Evolutionary conservation across 2,329 filamentous ascomycete genomes (phyloP).

Genomic region (Colletotrichum abscissum): DNA sequence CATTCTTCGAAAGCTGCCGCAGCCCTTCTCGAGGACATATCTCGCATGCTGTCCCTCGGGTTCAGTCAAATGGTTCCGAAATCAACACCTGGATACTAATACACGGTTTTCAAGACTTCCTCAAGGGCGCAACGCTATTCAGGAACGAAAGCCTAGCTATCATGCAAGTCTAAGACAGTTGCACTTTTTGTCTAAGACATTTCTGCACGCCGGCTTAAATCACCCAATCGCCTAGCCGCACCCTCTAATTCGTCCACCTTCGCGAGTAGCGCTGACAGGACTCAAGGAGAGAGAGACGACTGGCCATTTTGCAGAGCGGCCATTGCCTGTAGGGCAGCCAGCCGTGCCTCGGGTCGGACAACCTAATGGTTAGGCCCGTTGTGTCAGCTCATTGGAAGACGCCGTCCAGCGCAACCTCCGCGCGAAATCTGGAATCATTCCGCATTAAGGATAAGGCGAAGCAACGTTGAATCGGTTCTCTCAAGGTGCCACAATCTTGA

Average conservation of each 20-base stretch:
- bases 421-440: not conserved
- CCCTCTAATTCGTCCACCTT: not conserved
- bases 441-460: slow-evolving; percentile 2
- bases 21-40: not conserved
- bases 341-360: slow-evolving; percentile 14
- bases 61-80: not conserved
- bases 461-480: slow-evolving; percentile 10
- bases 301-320: not conserved
- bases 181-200: slow-evolving; percentile 16
- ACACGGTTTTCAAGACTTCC: not conserved
- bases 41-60: not conserved
- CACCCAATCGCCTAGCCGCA: slow-evolving; percentile 14
- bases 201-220: slow-evolving; percentile 3
- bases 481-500: slow-evolving; percentile 7
- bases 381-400: not conserved
- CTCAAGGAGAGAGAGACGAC: not conserved
- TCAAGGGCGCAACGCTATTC: not conserved
- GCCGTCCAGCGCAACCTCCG: not conserved
- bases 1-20: not conserved
- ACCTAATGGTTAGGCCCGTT: not conserved
- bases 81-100: not conserved
- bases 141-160: slow-evolving; percentile 19
- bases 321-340: not conserved
- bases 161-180: slow-evolving; percentile 31
- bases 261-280: slow-evolving; percentile 21